Conservation (phyloP, 2,329 filamentous ascomycete genomes). For the Albifimbria verrucaria region DNA sequence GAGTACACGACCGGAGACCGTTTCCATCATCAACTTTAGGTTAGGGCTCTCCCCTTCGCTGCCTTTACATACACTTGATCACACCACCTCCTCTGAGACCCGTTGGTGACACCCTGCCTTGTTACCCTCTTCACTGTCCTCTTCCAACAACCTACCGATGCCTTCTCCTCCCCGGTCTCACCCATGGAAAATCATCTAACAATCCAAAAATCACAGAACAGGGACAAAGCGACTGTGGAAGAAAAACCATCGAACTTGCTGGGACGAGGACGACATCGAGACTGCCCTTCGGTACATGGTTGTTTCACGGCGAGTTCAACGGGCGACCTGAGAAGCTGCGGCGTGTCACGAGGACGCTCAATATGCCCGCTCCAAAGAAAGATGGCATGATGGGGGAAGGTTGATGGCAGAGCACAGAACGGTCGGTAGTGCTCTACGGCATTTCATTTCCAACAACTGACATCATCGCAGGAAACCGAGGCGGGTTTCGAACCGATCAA, state of each 20-base stretch:
- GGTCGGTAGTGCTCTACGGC: constrained; percentile 22
- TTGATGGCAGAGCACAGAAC: constrained; percentile 30
- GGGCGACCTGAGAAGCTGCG: constrained; percentile 19
- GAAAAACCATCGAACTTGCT: too few species aligned
- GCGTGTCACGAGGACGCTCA: constrained; percentile 17
- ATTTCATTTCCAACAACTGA: neutral
- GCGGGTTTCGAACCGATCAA: constrained; percentile 78
- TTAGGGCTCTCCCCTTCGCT: too few species aligned
- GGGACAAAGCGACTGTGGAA: too few species aligned
- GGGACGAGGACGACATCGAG: too few species aligned
- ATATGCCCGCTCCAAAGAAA: constrained; percentile 38
- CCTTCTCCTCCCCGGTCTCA: too few species aligned
- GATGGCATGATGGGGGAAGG: constrained; percentile 29
- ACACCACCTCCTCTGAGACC: too few species aligned
- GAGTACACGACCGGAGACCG: neutral
- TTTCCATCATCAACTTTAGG: neutral
- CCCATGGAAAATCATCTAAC: too few species aligned
- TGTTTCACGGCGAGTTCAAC: constrained; percentile 15
- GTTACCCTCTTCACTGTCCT: too few species aligned
- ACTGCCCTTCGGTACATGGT: constrained; percentile 16
- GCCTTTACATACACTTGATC: too few species aligned
- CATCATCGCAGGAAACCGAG: constrained; percentile 52
- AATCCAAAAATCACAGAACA: too few species aligned
- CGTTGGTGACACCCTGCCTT: too few species aligned
- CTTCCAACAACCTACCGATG: too few species aligned